Evolutionary conservation across 768 basidiomycete species (phyloP), one percentile per base, ranked within the genome.

Genomic region (Boletus reticulatus): DNA sequence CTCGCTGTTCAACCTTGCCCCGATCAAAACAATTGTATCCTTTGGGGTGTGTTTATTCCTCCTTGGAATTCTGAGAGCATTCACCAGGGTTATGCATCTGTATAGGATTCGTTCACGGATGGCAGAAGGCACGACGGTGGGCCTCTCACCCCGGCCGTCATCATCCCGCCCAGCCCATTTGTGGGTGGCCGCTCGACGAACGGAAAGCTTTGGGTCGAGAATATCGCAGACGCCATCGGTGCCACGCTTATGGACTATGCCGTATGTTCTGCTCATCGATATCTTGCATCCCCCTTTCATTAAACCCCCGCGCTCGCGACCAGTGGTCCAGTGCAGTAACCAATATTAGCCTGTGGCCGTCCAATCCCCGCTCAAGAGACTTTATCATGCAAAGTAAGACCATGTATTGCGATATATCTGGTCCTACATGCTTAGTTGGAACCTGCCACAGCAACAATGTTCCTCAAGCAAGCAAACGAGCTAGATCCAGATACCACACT

Each of bases 151-250:
- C 77, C 77, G 6, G 64, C 82, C 0, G 67, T 80, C 11, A 41
- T 81, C 17, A 65, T 60, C 2, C 75, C 74, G 19, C 78, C 80
- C 0, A 69, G 72, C 56, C 73, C 80, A 0, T 68, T 68, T 22
- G 81, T 81, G 9, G 83, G 81, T 0, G 80, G 78, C n/a, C 72
- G 83, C 17, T 72, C 74, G 8, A 80, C 78, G 19, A 81, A 84
- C 58, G 83, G 82, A 10, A 67, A 65, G 27, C 59, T 81, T 22
- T 84, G 83, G 82, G 67, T 76, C 7, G 80, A 83, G 56, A 53
- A 76, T 45, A 66, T 83, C 2, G 80, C 80, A 0, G 63, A 69
- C 29, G 67, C 61, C 22, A 62, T 73, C 24, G 66, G 71, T 8
- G 80, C 80, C 4, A 73, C 59, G 1, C 56, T 83, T 14, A 78